Conservation (phyloP, 1,284 basidiomycete species). For the Ustilago sp. region DNA sequence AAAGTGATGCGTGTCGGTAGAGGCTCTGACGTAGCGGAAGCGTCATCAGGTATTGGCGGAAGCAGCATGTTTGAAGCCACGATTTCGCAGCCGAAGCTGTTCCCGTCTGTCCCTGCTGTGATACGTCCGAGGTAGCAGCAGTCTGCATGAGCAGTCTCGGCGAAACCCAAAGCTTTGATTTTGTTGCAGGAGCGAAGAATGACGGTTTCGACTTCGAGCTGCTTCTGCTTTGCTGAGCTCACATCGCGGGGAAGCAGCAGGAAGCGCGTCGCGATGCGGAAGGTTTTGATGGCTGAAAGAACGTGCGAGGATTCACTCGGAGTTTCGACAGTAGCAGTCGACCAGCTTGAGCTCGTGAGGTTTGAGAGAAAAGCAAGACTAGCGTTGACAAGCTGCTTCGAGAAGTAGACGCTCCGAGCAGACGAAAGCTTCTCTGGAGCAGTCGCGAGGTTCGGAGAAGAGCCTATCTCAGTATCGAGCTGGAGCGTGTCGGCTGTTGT, state of each 20-base stretch:
- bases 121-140: constrained; percentile 23
- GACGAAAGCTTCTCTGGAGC: constrained; percentile 11
- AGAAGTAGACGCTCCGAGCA: constrained; percentile 32
- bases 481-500: constrained; percentile 21
- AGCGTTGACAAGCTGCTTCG: constrained; percentile 59
- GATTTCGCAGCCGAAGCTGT: not conserved
- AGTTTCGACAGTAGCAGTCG: not conserved
- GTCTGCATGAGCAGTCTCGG: constrained; percentile 21
- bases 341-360: constrained; percentile 38
- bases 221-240: constrained; percentile 25
- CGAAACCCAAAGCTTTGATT: constrained; percentile 27
- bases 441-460: constrained; percentile 6
- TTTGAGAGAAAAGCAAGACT: constrained; percentile 26
- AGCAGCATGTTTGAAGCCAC: constrained; percentile 10
- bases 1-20: constrained; percentile 26
- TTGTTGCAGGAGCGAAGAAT: constrained; percentile 34
- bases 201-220: constrained; percentile 49
- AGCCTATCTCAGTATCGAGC: constrained; percentile 19
- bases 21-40: not conserved
- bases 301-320: constrained; percentile 14
- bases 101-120: not conserved
- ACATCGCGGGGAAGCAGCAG: constrained; percentile 21
- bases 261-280: constrained; percentile 38
- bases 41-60: constrained; percentile 8
- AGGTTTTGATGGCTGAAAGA: constrained; percentile 25